These are phyloP conservation scores for Eucalyptus marginata DNA, from an alignment of 345 rosid genomes.

Conservation along the genomic window DNA sequence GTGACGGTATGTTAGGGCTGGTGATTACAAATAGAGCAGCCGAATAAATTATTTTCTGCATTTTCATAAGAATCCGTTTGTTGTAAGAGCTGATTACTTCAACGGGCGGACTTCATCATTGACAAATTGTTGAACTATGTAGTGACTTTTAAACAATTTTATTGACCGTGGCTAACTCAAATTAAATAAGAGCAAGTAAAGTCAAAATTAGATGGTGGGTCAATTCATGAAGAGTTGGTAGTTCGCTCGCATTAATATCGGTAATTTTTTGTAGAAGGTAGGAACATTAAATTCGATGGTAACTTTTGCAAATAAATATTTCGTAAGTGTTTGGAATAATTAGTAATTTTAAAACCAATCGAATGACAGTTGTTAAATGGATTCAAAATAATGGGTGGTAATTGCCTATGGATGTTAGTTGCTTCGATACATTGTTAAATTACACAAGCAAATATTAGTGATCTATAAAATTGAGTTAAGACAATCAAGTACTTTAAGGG, in stretches of 20 bases:
- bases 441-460: not conserved
- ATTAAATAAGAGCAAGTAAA: not conserved
- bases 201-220: not conserved
- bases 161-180: not conserved
- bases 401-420: not conserved
- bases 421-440: not conserved
- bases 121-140: not conserved
- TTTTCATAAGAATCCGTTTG: not conserved
- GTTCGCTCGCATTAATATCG: not conserved
- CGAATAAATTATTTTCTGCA: not conserved
- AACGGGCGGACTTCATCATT: not conserved
- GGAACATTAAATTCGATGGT: not conserved
- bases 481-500: not conserved
- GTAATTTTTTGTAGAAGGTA: not conserved
- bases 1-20: not conserved
- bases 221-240: not conserved
- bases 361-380: not conserved
- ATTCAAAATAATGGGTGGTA: not conserved
- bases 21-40: not conserved
- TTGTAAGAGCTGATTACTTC: not conserved
- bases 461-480: not conserved
- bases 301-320: not conserved
- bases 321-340: not conserved
- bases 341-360: not conserved
- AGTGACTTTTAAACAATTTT: not conserved